Evolutionary conservation across 441 rosid genomes (phyloP), one percentile per base, ranked within the genome.

Genomic region (Pelargonium myrrhifolium): DNA sequence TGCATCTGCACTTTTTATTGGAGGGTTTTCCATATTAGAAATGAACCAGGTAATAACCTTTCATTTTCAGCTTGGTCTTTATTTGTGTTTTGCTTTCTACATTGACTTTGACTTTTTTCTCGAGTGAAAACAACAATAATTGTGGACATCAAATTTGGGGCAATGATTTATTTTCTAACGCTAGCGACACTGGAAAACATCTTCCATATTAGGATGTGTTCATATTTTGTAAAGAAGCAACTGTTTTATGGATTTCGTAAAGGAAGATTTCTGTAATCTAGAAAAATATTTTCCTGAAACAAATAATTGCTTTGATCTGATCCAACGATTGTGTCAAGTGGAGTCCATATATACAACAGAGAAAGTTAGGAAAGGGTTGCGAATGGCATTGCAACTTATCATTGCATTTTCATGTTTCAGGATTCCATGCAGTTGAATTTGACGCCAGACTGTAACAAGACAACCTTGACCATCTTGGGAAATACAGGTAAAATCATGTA

Each of bases 21-120:
- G 99, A 72, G 99, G 99, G 53, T 91, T 93, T 79, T 86, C 96
- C 62, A 77, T 93, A 66, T 37, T 81, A 79, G 90, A 84, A 71
- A 79, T 80, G 85, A 82, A 74, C 67, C 55, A 74, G 77, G 77
- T 74, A 55, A 60, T 18, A 10, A 35, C 12, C 12, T 15, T 10
- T 35, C 42, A 64, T 15, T 3, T 24, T 21, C 21, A 31, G 21
- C 26, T 40, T 21, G n/a, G 12, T 28, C 21, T 49, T 51, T 42
- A 12, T 18, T 21, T 35, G 26, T 65, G 15, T 49, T 40, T 37
- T 69, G 12, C 37, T 11, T 42, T 9, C 6, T 35, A 55, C 31
- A 17, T 8, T 9, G 24, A n/a, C n/a, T n/a, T n/a, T n/a, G n/a
- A n/a, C n/a, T 59, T 1, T 1, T 60, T 26, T 22, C 11, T 60